Base-by-base conservation (phyloP, 305 asterid species). In the Salvia sclarea region DNA sequence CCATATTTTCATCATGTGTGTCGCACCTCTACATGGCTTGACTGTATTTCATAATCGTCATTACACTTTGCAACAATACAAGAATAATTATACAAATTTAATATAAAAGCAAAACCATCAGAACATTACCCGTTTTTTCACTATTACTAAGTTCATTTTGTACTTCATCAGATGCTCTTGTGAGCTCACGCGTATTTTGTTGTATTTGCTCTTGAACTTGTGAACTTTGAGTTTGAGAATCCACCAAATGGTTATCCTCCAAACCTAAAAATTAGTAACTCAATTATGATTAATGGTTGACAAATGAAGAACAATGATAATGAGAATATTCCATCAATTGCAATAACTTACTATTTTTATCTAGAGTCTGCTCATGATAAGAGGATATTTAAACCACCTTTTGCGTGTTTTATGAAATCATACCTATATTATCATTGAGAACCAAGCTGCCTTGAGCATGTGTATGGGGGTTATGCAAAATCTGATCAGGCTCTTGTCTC, bases 1-100 rank as follows among this genome's bases (percentile, higher is more conserved):
- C 67, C 67, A 61, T 6, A 61, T 41, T 13, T 61, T 16, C 14
- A 41, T 8, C 56, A 62, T 62, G 49, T 62, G 4, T 44, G 56
- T 62, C 0, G 43, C 56, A 44, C 68, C 68, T 62, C 68, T 43
- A 43, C 18, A 6, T 18, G 25, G 44, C 13, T 44, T 30, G 8
- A 3, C 38, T 61, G 54, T 24, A 61, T 12, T 12, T 61, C 54
- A 53, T 28, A 3, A 53, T 22, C 24, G n/a, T n/a, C 1, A 18
- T 0, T 8, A 2, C 16, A 55, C 40, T 6, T 28, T 28, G 10
- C 4, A 17, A 55, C 8, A 31, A 31, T 31, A 31, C 5, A 14
- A 57, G 9, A 7, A 1, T 6, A 33, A 8, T 22, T 30, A 0
- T 31, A 31, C 0, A 33, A 31, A 8, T 13, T 31, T 10, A 7